These are phyloP conservation scores for Aspergillus uvarum DNA, from an alignment of 2,329 filamentous ascomycete genomes.

Conservation along the genomic window DNA sequence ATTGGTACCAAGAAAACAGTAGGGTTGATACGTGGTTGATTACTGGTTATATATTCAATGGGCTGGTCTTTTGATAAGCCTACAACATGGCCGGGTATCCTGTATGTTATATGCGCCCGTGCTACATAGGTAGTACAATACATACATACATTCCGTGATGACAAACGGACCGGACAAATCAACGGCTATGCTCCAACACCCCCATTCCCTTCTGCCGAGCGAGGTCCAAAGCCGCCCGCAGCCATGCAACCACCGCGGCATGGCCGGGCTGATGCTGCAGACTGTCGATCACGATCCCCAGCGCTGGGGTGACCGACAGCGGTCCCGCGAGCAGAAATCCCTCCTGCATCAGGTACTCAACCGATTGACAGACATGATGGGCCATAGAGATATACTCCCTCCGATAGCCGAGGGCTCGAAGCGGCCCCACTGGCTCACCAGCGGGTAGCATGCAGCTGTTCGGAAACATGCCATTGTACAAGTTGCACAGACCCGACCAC, in stretches of 20 bases:
- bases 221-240: background rate
- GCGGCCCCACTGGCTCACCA: slow-evolving; percentile 13
- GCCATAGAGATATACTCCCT: slow-evolving; percentile 26
- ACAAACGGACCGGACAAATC: background rate
- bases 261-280: background rate
- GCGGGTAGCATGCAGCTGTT: background rate
- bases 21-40: no score
- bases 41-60: no score
- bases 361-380: slow-evolving; percentile 36
- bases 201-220: background rate
- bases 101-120: no score
- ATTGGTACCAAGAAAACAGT: no score
- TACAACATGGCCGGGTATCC: no score
- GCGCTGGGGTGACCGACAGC: background rate
- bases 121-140: no score
- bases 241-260: background rate
- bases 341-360: slow-evolving; percentile 34
- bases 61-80: no score
- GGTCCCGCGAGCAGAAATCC: slow-evolving; percentile 14
- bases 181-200: background rate
- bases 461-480: slow-evolving; percentile 29
- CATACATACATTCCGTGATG: no score
- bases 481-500: slow-evolving; percentile 34
- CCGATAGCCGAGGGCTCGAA: slow-evolving; percentile 28
- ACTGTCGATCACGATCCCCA: background rate